Evolutionary conservation across 306 rosid genomes (phyloP).

Genomic region (Lathyrus oleraceus): DNA sequence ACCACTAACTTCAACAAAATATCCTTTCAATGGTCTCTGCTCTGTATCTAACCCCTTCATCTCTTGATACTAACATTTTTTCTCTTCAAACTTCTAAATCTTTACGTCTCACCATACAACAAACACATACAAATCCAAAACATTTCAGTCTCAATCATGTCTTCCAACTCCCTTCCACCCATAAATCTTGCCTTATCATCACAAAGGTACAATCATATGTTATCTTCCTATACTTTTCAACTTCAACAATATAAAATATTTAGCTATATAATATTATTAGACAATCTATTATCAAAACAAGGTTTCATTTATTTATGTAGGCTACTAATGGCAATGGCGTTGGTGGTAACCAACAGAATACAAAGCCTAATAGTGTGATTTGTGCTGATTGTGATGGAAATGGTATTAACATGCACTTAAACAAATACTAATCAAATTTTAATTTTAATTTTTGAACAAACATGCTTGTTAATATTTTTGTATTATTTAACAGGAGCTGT

Average conservation of each 20-base stretch:
- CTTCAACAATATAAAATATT: background rate
- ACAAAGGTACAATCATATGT: conserved; percentile 46
- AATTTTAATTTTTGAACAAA: background rate
- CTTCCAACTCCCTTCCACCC: conserved; percentile 32
- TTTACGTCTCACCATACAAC: conserved; percentile 22
- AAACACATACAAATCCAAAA: conserved; percentile 27
- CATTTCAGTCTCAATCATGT: conserved; percentile 29
- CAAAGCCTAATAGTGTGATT: conserved; percentile 71
- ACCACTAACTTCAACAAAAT: too few relatives aligned
- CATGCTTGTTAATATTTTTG: background rate
- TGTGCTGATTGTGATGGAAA: conserved; percentile 84
- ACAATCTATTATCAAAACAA: background rate
- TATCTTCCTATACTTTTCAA: background rate
- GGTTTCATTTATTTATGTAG: conserved; percentile 35
- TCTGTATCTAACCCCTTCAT: conserved; percentile 38
- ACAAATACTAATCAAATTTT: background rate
- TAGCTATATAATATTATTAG: background rate
- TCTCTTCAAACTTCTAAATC: background rate
- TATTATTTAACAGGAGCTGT: conserved; percentile 50
- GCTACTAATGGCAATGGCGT: conserved; percentile 37
- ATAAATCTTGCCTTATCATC: conserved; percentile 38
- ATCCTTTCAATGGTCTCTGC: conserved; percentile 46
- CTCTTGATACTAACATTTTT: conserved; percentile 12
- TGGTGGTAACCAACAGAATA: conserved; percentile 37
- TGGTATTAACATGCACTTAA: conserved; percentile 43